A percentile compares a stretch with the other conserved stretches of the same genome.
Conservation (phyloP, 768 basidiomycete genomes). For the Gloeostereum incarnatum region DNA sequence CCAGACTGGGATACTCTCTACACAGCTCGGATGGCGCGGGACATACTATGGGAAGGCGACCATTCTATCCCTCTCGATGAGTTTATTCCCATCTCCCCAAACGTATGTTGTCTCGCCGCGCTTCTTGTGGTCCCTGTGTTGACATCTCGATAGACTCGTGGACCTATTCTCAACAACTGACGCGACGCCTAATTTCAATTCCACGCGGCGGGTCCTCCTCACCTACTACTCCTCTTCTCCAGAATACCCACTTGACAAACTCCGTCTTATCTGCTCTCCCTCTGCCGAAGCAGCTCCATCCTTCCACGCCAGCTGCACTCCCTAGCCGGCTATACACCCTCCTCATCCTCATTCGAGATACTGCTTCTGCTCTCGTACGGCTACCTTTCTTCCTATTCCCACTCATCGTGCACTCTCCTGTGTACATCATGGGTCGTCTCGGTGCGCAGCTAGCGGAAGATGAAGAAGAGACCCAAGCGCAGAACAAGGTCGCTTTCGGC, state of each 20-base stretch:
- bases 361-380: conserved; percentile 56
- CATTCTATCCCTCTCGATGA: conserved; percentile 69
- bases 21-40: conserved; percentile 85
- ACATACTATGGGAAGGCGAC: conserved; percentile 86
- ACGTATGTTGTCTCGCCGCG: conserved; percentile 62
- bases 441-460: conserved; percentile 70
- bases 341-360: conserved; percentile 68
- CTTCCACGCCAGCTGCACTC: conserved; percentile 59
- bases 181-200: conserved; percentile 46
- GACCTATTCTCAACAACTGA: conserved; percentile 76
- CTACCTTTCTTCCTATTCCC: conserved; percentile 90
- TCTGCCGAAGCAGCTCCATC: conserved; percentile 77
- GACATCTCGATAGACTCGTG: conserved; percentile 50
- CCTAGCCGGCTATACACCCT: conserved; percentile 82
- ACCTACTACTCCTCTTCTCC: conserved; percentile 84
- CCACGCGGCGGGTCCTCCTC: conserved; percentile 62
- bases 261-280: conserved; percentile 77
- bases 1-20: conserved; percentile 94
- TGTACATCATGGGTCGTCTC: conserved; percentile 72
- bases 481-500: conserved; percentile 93
- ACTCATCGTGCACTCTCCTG: conserved; percentile 73
- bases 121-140: conserved; percentile 5
- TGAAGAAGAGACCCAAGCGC: conserved; percentile 92
- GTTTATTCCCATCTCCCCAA: conserved; percentile 79
- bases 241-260: conserved; percentile 78